phyloP scores from a whole-genome alignment of 441 rosid species.

The Erysimum cheiri region DNA sequence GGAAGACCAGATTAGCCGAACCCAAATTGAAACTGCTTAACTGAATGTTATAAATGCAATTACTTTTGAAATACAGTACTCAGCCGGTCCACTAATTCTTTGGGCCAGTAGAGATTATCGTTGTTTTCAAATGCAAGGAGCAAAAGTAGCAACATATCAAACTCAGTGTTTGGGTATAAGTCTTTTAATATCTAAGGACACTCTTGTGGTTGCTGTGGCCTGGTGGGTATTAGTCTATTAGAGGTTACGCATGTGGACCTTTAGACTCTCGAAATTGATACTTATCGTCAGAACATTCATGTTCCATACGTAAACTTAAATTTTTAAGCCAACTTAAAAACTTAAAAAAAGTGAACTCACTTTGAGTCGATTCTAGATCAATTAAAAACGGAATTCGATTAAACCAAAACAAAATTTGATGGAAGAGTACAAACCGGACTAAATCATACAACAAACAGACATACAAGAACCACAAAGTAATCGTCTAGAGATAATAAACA shows the following conservation, averaged over 20 bases:
- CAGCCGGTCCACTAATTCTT: conserved; percentile 9
- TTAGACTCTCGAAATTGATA: background rate
- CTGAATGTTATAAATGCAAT: background rate
- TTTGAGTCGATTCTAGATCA: background rate
- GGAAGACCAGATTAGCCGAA: background rate
- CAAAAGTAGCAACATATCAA: conserved; percentile 21
- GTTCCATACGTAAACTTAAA: background rate
- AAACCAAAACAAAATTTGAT: conserved; percentile 35
- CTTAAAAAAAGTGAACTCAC: background rate
- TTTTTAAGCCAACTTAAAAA: too few species aligned
- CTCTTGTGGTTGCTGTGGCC: background rate
- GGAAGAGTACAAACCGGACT: conserved; percentile 4
- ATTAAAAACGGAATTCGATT: background rate
- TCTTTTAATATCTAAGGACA: background rate
- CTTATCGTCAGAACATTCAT: background rate
- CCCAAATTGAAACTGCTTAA: background rate
- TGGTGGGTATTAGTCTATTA: conserved; percentile 28
- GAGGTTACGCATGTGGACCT: conserved; percentile 17
- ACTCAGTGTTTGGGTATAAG: conserved; percentile 16
- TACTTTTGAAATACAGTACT: too few species aligned
- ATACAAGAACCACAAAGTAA: conserved; percentile 26
- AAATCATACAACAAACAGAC: conserved; percentile 28
- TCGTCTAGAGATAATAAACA: conserved; percentile 4
- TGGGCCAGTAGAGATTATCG: conserved; percentile 3
- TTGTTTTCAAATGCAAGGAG: conserved; percentile 14